These are phyloP conservation scores for Sarocladium strictum DNA, from an alignment of 2,329 filamentous ascomycete genomes.

Conservation along the genomic window DNA sequence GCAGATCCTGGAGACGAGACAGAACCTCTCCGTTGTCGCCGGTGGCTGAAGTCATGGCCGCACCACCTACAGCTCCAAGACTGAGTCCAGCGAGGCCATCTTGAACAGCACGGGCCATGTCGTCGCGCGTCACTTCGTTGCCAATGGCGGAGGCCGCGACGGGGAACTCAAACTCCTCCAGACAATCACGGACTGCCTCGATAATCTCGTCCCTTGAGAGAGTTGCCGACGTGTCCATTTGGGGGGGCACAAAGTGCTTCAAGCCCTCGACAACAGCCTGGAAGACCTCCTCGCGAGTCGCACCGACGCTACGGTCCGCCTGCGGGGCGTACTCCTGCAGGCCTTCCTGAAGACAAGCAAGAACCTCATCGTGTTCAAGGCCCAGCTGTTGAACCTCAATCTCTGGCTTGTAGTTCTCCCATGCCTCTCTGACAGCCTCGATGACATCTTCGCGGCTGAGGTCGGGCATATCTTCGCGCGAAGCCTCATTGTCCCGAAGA, in stretches of 20 bases:
- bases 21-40: constrained; percentile 44
- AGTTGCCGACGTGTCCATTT: constrained; percentile 60
- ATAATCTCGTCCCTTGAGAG: constrained; percentile 80
- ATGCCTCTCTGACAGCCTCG: constrained; percentile 80
- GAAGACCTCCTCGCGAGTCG: constrained; percentile 79
- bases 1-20: constrained; percentile 58
- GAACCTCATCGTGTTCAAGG: constrained; percentile 82
- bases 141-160: constrained; percentile 50
- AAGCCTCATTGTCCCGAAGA: constrained; percentile 53
- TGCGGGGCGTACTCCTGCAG: constrained; percentile 65
- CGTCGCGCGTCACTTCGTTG: constrained; percentile 51
- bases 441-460: constrained; percentile 78
- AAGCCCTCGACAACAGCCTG: constrained; percentile 80
- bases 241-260: constrained; percentile 71
- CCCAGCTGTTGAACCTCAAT: constrained; percentile 87
- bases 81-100: constrained; percentile 50
- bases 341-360: constrained; percentile 81
- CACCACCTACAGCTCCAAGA: constrained; percentile 20
- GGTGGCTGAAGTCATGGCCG: constrained; percentile 8
- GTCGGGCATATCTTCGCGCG: constrained; percentile 28
- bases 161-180: constrained; percentile 79
- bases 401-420: constrained; percentile 91
- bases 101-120: constrained; percentile 59
- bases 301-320: constrained; percentile 48
- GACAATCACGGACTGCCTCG: constrained; percentile 74